Evolutionary conservation across 202 grass and related monocot genomes (phyloP).

Genomic region (Zoysia matrella): DNA sequence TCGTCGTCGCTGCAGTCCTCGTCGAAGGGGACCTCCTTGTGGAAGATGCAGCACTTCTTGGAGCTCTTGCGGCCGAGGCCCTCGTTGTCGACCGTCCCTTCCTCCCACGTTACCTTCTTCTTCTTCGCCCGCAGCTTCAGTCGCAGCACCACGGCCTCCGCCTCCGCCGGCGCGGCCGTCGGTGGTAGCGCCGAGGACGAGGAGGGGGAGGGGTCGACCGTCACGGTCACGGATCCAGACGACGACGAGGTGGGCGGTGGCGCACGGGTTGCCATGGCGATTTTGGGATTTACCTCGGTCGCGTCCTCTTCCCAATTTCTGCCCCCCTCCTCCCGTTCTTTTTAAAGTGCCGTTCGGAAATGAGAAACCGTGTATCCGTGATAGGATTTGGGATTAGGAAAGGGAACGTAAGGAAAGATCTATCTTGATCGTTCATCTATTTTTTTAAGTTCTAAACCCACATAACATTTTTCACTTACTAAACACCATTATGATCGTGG

Average conservation of each 20-base stretch:
- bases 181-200: conserved; percentile 29
- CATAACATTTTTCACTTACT: no score
- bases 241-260: conserved; percentile 5
- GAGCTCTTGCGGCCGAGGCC: conserved; percentile 89
- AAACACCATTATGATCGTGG: no score
- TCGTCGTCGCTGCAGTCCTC: conserved; percentile 96
- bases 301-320: background rate
- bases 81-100: conserved; percentile 96
- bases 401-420: no score
- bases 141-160: conserved; percentile 72
- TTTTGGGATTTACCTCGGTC: conserved; percentile 11
- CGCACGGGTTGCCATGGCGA: conserved; percentile 44
- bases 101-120: conserved; percentile 97
- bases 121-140: conserved; percentile 63
- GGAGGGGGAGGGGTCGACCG: conserved; percentile 30
- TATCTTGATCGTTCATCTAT: no score
- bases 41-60: conserved; percentile 98
- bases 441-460: background rate
- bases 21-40: conserved; percentile 91
- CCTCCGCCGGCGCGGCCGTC: background rate
- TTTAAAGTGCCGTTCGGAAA: no score
- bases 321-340: no score
- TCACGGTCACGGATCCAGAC: conserved; percentile 55
- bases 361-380: no score
- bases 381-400: no score